Evolutionary conservation across 345 rosid genomes (phyloP).

Genomic region (Cardamine occulta): DNA sequence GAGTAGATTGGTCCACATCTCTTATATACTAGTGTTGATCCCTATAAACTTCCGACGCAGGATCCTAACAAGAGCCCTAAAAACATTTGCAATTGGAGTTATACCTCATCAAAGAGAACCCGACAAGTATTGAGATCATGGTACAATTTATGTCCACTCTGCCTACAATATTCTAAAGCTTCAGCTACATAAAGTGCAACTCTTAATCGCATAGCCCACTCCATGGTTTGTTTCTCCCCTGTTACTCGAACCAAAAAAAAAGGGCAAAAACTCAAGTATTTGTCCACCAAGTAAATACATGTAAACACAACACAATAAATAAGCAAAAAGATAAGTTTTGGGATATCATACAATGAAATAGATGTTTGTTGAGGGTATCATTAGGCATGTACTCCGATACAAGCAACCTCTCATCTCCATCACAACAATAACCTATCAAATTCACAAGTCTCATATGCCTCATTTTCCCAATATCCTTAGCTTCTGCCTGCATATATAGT

Average conservation of each 20-base stretch:
- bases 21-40: neutral
- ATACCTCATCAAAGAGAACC: constrained; percentile 83
- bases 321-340: neutral
- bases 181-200: constrained; percentile 90
- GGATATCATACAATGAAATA: constrained; percentile 73
- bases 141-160: constrained; percentile 74
- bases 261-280: neutral
- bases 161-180: constrained; percentile 82
- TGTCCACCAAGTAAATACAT: constrained; percentile 14
- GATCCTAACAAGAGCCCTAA: too few relatives aligned
- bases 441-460: constrained; percentile 75
- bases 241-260: neutral
- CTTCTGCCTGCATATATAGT: constrained; percentile 61
- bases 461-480: constrained; percentile 76
- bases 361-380: constrained; percentile 81
- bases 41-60: too few relatives aligned
- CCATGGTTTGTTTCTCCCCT: constrained; percentile 97
- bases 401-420: constrained; percentile 91
- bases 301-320: neutral
- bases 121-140: constrained; percentile 95
- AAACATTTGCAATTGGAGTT: constrained; percentile 28
- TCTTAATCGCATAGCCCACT: constrained; percentile 93
- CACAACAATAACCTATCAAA: constrained; percentile 94
- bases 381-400: constrained; percentile 92
- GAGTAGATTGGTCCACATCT: too few relatives aligned